Evolutionary conservation across 2,329 filamentous ascomycete genomes (phyloP), one percentile per base, ranked within the genome.

Genomic region (Clarireedia hainanense): DNA sequence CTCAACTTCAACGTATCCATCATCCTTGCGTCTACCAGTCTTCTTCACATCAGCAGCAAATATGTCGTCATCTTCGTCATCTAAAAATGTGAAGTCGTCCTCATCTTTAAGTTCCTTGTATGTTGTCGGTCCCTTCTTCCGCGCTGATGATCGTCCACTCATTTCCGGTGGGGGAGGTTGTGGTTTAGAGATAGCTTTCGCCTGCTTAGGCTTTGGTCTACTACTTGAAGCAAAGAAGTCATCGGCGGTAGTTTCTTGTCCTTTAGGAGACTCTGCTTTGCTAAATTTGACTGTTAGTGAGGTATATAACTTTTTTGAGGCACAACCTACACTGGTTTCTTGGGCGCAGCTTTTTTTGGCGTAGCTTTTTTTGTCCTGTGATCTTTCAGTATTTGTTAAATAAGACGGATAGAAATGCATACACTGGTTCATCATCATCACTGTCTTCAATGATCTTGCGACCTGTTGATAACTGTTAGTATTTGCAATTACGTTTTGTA

Each of bases 381-480:
- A 45, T 43, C 36, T 27, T 47, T 66, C 36, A 64, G 69, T 66
- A 52, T 54, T 27, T 47, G 27, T 20, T 23, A 27, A 20, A 10
- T 27, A 23, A n/a, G 24, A 6, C 23, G 52, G 34, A 14, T 36
- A 12, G 20, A 20, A 0, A 65, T 55, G 65, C 64, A 56, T 69
- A 70, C 64, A 65, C 69, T 43, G 72, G 60, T 39, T 88, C 86
- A 30, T 91, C 89, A 55, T 91, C 88, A 45, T 88, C 86, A 61
- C 89, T 92, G 60, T 95, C 90, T 59, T 91, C 83, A 47, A 94
- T 74, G 37, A 95, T 80, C 66, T 87, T 91, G 56, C 87, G 82
- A 50, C 71, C 76, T 65, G 76, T 75, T 80, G 27, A 37, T 5
- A 26, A 34, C 23, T 34, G 50, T 65, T 55, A 59, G 54, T 42